Percentiles rank a stretch among this genome's conserved stretches.
Evolutionary conservation across 1,284 basidiomycete species (phyloP).

Genomic region (Hemileccinum hortonii): DNA sequence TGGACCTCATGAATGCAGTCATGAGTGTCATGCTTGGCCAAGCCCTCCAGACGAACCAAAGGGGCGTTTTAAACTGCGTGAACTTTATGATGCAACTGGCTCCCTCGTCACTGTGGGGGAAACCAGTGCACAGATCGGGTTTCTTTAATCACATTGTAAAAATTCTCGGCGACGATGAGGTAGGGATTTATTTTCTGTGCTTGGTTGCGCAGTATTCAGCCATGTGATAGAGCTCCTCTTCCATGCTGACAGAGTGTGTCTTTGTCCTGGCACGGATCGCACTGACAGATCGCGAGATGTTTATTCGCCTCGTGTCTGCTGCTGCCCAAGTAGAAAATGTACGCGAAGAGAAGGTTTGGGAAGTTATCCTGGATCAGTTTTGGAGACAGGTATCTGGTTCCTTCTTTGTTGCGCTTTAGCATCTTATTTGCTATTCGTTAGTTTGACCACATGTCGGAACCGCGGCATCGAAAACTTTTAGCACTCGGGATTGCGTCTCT

Average conservation of each 20-base stretch:
- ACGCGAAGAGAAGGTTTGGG: conserved; percentile 57
- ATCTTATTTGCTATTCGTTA: conserved; percentile 31
- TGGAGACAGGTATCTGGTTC: conserved; percentile 61
- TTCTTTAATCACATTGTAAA: conserved; percentile 62
- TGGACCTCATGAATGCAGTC: conserved; percentile 57
- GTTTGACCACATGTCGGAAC: conserved; percentile 86
- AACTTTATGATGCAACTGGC: conserved; percentile 60
- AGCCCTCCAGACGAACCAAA: conserved; percentile 53
- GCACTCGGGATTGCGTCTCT: conserved; percentile 74
- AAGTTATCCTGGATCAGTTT: conserved; percentile 73
- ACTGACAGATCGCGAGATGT: conserved; percentile 60
- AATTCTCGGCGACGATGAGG: conserved; percentile 63
- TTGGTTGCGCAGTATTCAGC: conserved; percentile 15
- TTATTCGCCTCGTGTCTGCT: conserved; percentile 64
- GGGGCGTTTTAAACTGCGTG: conserved; percentile 54
- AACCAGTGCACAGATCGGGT: conserved; percentile 67
- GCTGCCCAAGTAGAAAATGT: conserved; percentile 49
- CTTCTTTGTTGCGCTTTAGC: neutral
- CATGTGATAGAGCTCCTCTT: conserved; percentile 44
- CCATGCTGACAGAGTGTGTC: conserved; percentile 64
- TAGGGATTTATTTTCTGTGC: conserved; percentile 28
- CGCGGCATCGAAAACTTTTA: conserved; percentile 67
- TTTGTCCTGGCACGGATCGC: conserved; percentile 70
- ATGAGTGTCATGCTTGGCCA: conserved; percentile 48
- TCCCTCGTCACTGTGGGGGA: conserved; percentile 64